Evolutionary conservation across 306 rosid genomes (phyloP), one percentile per base, ranked within the genome.

Genomic region (Astragalus glycyphyllos): DNA sequence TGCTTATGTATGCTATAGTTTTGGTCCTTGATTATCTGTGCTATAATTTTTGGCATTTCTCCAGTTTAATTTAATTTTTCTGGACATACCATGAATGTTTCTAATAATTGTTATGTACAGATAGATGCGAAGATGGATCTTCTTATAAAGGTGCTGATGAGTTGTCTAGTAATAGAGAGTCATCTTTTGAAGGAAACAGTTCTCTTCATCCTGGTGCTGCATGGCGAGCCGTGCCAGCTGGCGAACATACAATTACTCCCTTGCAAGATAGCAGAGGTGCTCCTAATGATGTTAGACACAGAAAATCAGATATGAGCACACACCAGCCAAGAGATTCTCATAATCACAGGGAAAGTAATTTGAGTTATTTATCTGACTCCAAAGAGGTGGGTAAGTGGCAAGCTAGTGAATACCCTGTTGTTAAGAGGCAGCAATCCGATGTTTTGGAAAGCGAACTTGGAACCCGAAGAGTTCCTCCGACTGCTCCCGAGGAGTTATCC

Each of bases 341-440:
- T 51, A 77, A 51, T 66, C 89, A 79, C 58, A 58, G 85, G 86
- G 91, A 76, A 60, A 73, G 77, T 70, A 86, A 79, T 68, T 31
- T 82, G 54, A 54, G 71, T 23, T 75, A 74, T 84, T 57, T 72
- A 71, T 77, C 93, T 32, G 87, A 79, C 46, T 13, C 84, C 26
- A 87, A 83, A 82, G 93, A 88, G 37, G 86, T 62, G 40, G 62
- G 87, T 16, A 91, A 82, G 81, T 84, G 97, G 95, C 84, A 80
- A 60, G 47, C 79, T 10, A 82, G 57, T 61, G 97, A 83, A 5
- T 88, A 84, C 74, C 68, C 82, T 14, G 31, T 75, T 34, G 35
- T 86, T 61, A 84, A 88, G 82, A 89, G 96, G 85, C 97, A 94
- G 79, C 82, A 73, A 51, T 82, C 97, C 62, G 96, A 97, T 66